Evolutionary conservation across 768 basidiomycete species (phyloP).

Genomic region (Boletus pseudo-olivaceus): DNA sequence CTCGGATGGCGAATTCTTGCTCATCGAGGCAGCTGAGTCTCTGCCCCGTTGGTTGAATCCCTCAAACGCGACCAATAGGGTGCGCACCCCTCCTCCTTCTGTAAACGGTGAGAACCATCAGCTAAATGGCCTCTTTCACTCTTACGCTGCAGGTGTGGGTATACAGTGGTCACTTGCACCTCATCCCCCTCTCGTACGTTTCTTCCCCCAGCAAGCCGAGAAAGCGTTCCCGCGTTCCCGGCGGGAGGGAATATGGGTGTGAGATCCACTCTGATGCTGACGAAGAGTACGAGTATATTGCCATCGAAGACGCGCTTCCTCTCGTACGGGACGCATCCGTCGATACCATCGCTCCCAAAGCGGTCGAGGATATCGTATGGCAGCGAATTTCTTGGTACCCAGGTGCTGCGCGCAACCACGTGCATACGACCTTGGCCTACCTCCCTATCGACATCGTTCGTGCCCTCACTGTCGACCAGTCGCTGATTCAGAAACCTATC

Average conservation of each 20-base stretch:
- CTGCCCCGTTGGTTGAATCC: constrained; percentile 92
- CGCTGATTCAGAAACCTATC: constrained; percentile 79
- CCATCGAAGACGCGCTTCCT: constrained; percentile 57
- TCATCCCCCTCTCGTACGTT: constrained; percentile 75
- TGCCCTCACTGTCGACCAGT: constrained; percentile 58
- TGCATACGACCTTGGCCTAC: constrained; percentile 76
- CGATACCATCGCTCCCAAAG: constrained; percentile 57
- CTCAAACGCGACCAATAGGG: constrained; percentile 88
- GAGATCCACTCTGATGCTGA: constrained; percentile 41
- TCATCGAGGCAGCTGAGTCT: constrained; percentile 93
- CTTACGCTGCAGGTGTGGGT: constrained; percentile 82
- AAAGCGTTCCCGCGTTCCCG: constrained; percentile 43
- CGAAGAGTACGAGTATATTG: constrained; percentile 50
- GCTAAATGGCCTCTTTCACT: constrained; percentile 28
- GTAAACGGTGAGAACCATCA: constrained; percentile 31
- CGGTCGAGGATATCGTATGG: constrained; percentile 68
- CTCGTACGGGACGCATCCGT: constrained; percentile 52
- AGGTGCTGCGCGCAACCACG: constrained; percentile 53
- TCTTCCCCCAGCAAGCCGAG: constrained; percentile 62
- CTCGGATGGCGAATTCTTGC: constrained; percentile 91
- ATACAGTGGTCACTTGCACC: constrained; percentile 73
- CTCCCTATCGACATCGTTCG: constrained; percentile 78
- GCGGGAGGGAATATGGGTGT: constrained; percentile 46
- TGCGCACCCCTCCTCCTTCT: constrained; percentile 43
- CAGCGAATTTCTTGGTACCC: constrained; percentile 78